Base-by-base conservation (phyloP, 352 stramenopile species). In the Phytophthora cajani region DNA sequence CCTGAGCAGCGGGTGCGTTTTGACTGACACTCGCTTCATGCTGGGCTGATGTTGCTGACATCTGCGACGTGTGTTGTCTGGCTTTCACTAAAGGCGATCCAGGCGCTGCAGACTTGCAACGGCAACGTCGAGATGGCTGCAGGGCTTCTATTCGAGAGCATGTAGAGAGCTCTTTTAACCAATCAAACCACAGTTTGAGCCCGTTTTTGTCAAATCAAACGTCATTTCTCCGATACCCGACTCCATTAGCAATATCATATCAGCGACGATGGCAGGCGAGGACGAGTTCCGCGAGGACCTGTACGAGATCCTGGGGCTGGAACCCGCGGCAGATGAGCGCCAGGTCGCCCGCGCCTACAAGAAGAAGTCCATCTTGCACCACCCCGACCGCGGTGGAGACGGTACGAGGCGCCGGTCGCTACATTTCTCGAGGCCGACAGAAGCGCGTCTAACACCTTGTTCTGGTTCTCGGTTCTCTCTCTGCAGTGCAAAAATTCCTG, bases 41-140 rank as follows among this genome's bases (percentile, higher is more conserved):
- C 30, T 33, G 5, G 36, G 12, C n/a, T 44, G 36, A 7, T 5
- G 16, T 42, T 69, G 19, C 64, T 67, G 40, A 58, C 32, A 60
- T 69, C 11, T 76, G 50, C 58, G 38, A 58, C 66, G 30, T 75
- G 53, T 68, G 52, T 72, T 69, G 12, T 67, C 9, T 66, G 59
- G 14, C 30, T 79, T 62, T 46, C 40, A 64, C 38, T 73, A 65
- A 33, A 94, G 86, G 88, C 83, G 17, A 64, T 78, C 10, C 76
- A 88, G 60, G 88, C 85, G 7, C 77, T 96, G 6, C 75, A 75
- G 38, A 89, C 85, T 58, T 91, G 85, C 51, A 89, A 90, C 36
- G 87, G 87, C 19, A 90, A 96, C 36, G 87, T 94, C 9, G 87
- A 96, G 52, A 75, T 96, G 50, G 88, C 88, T n/a, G 88, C 88